Evolutionary conservation across 2,329 filamentous ascomycete genomes (phyloP), one percentile per base, ranked within the genome.

Genomic region (Leptographium flavum): DNA sequence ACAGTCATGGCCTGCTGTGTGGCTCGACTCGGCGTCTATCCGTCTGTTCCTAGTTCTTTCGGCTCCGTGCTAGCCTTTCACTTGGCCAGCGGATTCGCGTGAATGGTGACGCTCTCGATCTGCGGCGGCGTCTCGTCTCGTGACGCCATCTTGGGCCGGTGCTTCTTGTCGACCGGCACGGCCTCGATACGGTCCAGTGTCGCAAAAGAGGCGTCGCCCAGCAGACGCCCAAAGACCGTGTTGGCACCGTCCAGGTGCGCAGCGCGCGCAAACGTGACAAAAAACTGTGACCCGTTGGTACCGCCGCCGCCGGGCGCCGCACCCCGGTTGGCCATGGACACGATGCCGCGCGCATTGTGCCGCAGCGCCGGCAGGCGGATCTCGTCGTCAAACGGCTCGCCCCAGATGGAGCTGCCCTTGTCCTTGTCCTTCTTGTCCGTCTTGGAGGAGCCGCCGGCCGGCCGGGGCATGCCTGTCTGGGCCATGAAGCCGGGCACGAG

Each of bases 191-290:
- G 79, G 45, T 79, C 75, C 54, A 92, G 62, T 5, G 81, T 83
- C 31, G 68, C 74, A 40, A 79, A 55, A 46, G 74, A 71, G 38
- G 79, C 76, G 53, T 81, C 79, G 32, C 74, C 79, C 46, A 81
- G 68, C 30, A 90, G 68, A 59, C 81, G 79, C 11, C 84, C 85
- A 63, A 93, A 90, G 2, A 90, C 80, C 0, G 85, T 88, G 58
- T 92, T 92, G 58, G 86, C 74, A 5, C 84, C 85, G 59, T 92
- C 86, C 36, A 93, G 67, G 63, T 92, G 86, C 32, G 83, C 75
- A 23, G 85, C 83, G 52, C 83, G 78, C 48, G 82, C 82, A 54
- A 87, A 82, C 1, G 80, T 77, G 49, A 92, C 69, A 60, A 88
- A 93, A 64, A 92, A 93, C 59, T 93, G 85, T 41, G 76, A 82